Conservation (phyloP, 164 flowering plant genomes). For the Dillenia turbinata region DNA sequence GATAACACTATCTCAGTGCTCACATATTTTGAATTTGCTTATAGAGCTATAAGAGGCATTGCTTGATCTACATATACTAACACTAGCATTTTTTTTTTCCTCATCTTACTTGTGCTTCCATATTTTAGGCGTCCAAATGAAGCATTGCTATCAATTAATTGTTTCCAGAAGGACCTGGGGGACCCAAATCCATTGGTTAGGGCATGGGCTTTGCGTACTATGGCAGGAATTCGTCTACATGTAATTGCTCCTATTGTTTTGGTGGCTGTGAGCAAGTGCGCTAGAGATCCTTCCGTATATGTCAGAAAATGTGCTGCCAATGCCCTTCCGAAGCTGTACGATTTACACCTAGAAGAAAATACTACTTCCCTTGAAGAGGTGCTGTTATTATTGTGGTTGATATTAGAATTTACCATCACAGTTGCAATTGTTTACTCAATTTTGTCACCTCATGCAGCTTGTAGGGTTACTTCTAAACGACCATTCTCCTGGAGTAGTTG, state of each 20-base stretch:
- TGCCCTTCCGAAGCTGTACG: constrained; percentile 93
- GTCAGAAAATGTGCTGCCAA: constrained; percentile 97
- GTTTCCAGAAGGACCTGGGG: constrained; percentile 93
- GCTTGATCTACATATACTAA: too few species aligned
- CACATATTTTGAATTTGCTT: too few species aligned
- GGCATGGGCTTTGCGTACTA: constrained; percentile 99
- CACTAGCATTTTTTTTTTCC: too few species aligned
- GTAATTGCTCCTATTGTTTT: constrained; percentile 83
- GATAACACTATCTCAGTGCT: too few species aligned
- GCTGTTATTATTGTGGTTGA: too few species aligned
- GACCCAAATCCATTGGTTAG: constrained; percentile 95
- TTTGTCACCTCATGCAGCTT: constrained; percentile 47
- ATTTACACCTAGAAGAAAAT: constrained; percentile 78
- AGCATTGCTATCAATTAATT: constrained; percentile 92
- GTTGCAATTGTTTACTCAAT: background rate
- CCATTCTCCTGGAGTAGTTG: constrained; percentile 90
- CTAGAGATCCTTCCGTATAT: constrained; percentile 92
- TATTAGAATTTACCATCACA: background rate
- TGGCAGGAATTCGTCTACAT: constrained; percentile 97
- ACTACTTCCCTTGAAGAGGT: constrained; percentile 75
- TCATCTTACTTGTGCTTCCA: background rate
- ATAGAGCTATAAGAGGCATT: too few species aligned
- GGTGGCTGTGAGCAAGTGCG: constrained; percentile 81
- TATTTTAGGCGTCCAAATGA: constrained; percentile 92
- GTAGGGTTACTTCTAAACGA: constrained; percentile 74